phyloP scores from a whole-genome alignment of 1,284 basidiomycete genomes.

The Coriolopsis trogii region DNA sequence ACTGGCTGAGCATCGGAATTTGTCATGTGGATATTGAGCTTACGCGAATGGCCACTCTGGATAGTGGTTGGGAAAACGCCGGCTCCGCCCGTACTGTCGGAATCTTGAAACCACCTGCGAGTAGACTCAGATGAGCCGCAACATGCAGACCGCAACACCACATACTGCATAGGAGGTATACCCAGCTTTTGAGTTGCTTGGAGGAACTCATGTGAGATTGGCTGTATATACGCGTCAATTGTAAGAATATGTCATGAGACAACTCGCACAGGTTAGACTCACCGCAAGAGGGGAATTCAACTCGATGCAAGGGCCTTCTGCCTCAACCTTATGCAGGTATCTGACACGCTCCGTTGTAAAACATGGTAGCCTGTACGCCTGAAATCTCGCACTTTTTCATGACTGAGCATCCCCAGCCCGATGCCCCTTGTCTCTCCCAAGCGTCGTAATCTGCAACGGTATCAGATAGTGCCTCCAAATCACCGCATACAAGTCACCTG shows the following conservation, averaged over 20 bases:
- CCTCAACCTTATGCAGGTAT: slow-evolving; percentile 37
- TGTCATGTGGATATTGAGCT: neutral
- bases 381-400: slow-evolving; percentile 32
- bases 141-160: too few species aligned
- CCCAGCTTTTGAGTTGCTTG: slow-evolving; percentile 27
- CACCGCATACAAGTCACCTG: slow-evolving; percentile 8
- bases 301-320: slow-evolving; percentile 28
- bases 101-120: slow-evolving; percentile 36
- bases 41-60: slow-evolving; percentile 38
- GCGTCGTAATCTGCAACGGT: slow-evolving; percentile 39
- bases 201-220: slow-evolving; percentile 17
- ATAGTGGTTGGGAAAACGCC: slow-evolving; percentile 31
- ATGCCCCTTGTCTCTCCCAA: slow-evolving; percentile 41
- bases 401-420: slow-evolving; percentile 40
- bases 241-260: neutral
- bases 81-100: slow-evolving; percentile 30
- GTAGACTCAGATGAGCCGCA: too few species aligned
- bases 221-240: too few species aligned
- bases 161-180: slow-evolving; percentile 27
- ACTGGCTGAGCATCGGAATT: too few species aligned
- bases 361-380: too few species aligned
- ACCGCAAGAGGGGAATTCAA: slow-evolving; percentile 20
- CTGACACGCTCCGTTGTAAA: slow-evolving; percentile 14
- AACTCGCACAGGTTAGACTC: neutral
- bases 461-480: neutral